Evolutionary conservation across 345 rosid species (phyloP).

Genomic region (Corchorus capsularis): DNA sequence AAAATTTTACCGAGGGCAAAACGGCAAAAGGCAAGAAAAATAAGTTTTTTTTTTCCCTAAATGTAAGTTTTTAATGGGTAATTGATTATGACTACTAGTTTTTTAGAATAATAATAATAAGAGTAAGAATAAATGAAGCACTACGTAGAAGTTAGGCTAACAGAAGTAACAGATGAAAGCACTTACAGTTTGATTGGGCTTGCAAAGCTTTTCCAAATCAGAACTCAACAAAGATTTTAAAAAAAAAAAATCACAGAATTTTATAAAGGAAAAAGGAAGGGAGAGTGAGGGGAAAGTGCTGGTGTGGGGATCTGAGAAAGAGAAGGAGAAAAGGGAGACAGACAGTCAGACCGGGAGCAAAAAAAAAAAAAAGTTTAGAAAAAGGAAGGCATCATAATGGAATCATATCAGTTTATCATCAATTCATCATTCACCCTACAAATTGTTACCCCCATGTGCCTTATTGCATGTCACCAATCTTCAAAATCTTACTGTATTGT

Average conservation of each 20-base stretch:
- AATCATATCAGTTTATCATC: not conserved
- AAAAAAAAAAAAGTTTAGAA: not conserved
- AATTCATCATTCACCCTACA: not conserved
- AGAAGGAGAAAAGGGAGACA: not conserved
- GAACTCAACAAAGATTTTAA: not conserved
- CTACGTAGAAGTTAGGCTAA: not conserved
- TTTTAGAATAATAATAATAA: not conserved
- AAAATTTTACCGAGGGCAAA: not conserved
- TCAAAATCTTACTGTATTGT: too few relatives aligned
- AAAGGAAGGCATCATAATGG: not conserved
- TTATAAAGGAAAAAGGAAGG: not conserved
- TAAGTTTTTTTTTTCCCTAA: not conserved
- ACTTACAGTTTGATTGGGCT: constrained; percentile 15
- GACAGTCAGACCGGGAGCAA: not conserved
- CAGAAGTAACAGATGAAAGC: not conserved
- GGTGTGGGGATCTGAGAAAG: constrained; percentile 7
- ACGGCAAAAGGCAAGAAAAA: not conserved
- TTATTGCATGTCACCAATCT: not conserved
- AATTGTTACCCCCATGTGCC: not conserved
- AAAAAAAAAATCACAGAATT: constrained; percentile 1
- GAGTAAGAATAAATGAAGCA: not conserved
- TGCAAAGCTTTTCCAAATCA: not conserved
- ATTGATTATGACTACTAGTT: not conserved
- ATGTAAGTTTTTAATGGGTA: not conserved
- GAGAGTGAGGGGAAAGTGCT: not conserved